Conservation (phyloP, 1,139 yeast species). For the Candida sp. region DNA sequence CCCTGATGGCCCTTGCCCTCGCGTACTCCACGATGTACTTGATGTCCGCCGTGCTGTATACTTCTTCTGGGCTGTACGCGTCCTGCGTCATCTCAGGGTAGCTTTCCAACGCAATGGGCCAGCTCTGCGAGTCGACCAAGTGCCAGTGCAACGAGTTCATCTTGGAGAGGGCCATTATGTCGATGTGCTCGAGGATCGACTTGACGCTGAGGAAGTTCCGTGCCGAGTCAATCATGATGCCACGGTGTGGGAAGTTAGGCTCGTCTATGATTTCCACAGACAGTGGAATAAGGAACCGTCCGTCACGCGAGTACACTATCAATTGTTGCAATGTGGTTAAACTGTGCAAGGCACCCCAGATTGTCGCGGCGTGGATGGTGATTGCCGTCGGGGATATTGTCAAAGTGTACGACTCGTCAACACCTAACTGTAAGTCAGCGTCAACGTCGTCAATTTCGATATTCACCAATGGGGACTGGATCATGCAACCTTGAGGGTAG, state of each 20-base stretch:
- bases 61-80: conserved; percentile 43
- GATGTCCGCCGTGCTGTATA: conserved; percentile 37
- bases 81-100: conserved; percentile 48
- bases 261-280: conserved; percentile 38
- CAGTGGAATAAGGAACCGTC: conserved; percentile 31
- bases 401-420: conserved; percentile 45
- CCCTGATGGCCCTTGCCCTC: conserved; percentile 41
- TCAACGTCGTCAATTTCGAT: conserved; percentile 25
- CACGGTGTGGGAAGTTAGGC: conserved; percentile 49
- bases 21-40: conserved; percentile 38
- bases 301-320: conserved; percentile 28
- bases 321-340: conserved; percentile 50
- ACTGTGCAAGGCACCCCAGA: conserved; percentile 53
- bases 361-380: conserved; percentile 33
- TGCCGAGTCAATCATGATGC: conserved; percentile 48
- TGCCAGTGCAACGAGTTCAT: conserved; percentile 54
- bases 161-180: conserved; percentile 45
- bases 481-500: neutral
- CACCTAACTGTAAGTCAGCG: conserved; percentile 42
- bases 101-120: conserved; percentile 43
- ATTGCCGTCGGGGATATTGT: conserved; percentile 19
- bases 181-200: conserved; percentile 41
- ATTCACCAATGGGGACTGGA: neutral
- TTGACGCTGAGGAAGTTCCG: conserved; percentile 40
- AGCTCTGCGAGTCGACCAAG: conserved; percentile 47